Evolutionary conservation across 768 basidiomycete species (phyloP).

Genomic region (Clavulina sp.): DNA sequence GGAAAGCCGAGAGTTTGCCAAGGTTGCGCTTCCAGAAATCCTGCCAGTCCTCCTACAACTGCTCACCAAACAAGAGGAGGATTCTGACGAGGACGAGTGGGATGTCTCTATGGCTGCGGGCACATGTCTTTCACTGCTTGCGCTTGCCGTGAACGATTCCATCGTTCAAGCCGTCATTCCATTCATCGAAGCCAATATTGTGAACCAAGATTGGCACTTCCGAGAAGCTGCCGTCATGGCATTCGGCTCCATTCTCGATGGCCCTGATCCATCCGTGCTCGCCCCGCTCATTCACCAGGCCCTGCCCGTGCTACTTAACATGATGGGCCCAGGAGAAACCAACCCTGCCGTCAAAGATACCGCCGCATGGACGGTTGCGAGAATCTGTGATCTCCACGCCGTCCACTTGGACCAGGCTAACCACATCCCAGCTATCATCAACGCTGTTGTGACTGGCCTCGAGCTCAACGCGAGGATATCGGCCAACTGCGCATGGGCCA

Average conservation of each 20-base stretch:
- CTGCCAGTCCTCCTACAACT: conserved; percentile 79
- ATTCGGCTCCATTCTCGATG: conserved; percentile 93
- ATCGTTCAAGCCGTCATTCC: conserved; percentile 90
- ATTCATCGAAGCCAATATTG: conserved; percentile 95
- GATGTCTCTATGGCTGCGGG: conserved; percentile 95
- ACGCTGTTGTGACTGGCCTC: conserved; percentile 67
- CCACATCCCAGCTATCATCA: conserved; percentile 67
- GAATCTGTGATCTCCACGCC: conserved; percentile 83
- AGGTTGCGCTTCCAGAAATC: conserved; percentile 86
- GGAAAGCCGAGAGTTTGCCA: conserved; percentile 83
- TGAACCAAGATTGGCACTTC: conserved; percentile 77
- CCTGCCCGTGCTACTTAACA: conserved; percentile 78
- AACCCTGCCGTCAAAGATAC: conserved; percentile 87
- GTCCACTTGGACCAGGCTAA: conserved; percentile 74
- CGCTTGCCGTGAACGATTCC: conserved; percentile 75
- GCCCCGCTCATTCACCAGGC: conserved; percentile 88
- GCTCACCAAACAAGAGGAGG: conserved; percentile 85
- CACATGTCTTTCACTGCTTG: conserved; percentile 75
- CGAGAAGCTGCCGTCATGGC: conserved; percentile 98
- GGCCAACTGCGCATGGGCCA: conserved; percentile 87
- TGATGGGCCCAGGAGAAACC: conserved; percentile 57
- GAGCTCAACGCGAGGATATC: conserved; percentile 70
- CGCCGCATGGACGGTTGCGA: conserved; percentile 91
- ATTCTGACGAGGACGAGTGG: conserved; percentile 98
- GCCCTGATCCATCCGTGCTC: conserved; percentile 76